Conservation (phyloP, 1,284 basidiomycete genomes). For the Porogramme epimiltina region DNA sequence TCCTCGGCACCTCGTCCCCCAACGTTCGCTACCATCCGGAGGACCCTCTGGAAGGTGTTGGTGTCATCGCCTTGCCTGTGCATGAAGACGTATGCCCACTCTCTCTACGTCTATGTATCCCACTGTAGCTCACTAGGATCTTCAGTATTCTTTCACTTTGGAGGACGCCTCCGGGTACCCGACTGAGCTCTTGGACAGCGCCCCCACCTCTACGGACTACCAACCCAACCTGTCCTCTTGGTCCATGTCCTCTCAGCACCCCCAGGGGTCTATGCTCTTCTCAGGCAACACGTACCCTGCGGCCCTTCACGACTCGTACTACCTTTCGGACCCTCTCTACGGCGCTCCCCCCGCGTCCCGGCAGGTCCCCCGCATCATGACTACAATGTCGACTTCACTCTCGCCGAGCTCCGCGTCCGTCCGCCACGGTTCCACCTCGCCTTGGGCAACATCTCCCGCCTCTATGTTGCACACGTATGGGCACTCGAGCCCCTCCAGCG, state of each 20-base stretch:
- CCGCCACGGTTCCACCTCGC: too few species aligned
- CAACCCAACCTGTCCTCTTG: neutral
- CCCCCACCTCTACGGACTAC: neutral
- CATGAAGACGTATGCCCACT: too few species aligned
- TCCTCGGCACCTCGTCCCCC: conserved; percentile 9
- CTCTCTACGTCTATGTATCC: too few species aligned
- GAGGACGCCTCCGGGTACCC: neutral
- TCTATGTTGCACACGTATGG: too few species aligned
- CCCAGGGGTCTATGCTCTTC: conserved; percentile 3
- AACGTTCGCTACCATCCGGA: conserved; percentile 7
- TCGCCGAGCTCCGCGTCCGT: too few species aligned
- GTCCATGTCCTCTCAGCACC: neutral
- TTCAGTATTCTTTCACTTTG: neutral
- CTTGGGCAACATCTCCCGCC: too few species aligned
- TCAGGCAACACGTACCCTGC: neutral
- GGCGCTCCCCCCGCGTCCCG: too few species aligned
- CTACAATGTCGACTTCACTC: too few species aligned
- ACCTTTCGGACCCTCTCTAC: too few species aligned
- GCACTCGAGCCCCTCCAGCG: conserved; percentile 15
- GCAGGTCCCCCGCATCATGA: too few species aligned
- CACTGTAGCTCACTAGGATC: too few species aligned
- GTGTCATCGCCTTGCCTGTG: too few species aligned
- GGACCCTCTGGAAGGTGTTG: conserved; percentile 3
- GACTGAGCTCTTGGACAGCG: neutral
- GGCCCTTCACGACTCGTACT: conserved; percentile 8